Evolutionary conservation across 2,329 filamentous ascomycete species (phyloP).

Genomic region (Xylariaceae sp.): DNA sequence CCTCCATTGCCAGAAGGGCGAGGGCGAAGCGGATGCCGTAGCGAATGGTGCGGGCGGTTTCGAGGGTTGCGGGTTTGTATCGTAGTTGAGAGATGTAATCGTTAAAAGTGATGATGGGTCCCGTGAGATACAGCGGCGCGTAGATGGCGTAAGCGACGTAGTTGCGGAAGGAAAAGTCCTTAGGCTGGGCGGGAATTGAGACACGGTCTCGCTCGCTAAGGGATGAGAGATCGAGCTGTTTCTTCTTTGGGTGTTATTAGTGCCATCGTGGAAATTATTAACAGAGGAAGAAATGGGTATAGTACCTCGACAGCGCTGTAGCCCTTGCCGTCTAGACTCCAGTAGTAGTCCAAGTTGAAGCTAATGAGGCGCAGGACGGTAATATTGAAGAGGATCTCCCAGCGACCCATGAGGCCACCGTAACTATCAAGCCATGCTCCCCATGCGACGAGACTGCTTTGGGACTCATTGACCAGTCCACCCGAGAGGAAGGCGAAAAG

Average conservation of each 20-base stretch:
- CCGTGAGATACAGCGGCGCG: conserved; percentile 85
- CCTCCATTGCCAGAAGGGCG: conserved; percentile 79
- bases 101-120: conserved; percentile 95
- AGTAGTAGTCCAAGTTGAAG: conserved; percentile 96
- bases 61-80: conserved; percentile 67
- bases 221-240: conserved; percentile 80
- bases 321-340: conserved; percentile 64
- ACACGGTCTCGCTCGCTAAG: conserved; percentile 88
- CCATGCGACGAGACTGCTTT: conserved; percentile 49
- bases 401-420: conserved; percentile 78
- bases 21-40: conserved; percentile 81
- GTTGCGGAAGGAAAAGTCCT: conserved; percentile 75
- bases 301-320: conserved; percentile 76
- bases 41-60: conserved; percentile 61
- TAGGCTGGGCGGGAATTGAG: conserved; percentile 61
- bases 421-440: conserved; percentile 70
- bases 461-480: conserved; percentile 35
- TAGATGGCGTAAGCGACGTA: conserved; percentile 89
- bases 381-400: conserved; percentile 98
- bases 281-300: conserved; percentile 9
- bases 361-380: conserved; percentile 89
- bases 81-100: conserved; percentile 88
- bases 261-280: conserved; percentile 7
- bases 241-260: conserved; percentile 83
- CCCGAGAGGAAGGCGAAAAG: conserved; percentile 36